Percentiles rank a stretch among this genome's conserved stretches.
phyloP scores from a whole-genome alignment of 345 rosid species.

The Firmiana major region DNA sequence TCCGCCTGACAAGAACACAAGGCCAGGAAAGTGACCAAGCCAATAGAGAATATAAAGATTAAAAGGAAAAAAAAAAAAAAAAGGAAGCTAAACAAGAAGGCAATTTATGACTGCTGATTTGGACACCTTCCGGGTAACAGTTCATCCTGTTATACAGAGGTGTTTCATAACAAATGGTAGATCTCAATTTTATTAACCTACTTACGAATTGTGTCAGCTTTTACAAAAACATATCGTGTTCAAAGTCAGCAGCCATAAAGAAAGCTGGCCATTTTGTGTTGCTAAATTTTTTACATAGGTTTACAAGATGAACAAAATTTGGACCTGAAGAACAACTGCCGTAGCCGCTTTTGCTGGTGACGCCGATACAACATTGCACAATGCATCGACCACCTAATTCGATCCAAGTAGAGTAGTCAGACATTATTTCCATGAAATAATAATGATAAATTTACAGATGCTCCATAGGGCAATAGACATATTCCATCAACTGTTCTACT shows the following conservation, averaged over 20 bases:
- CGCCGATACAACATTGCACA: conserved; percentile 90
- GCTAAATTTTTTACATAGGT: background rate
- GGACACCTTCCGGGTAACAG: conserved; percentile 6
- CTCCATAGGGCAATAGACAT: background rate
- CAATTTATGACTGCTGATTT: conserved; percentile 8
- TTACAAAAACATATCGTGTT: conserved; percentile 1
- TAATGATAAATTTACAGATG: background rate
- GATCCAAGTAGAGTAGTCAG: conserved; percentile 19
- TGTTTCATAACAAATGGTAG: background rate
- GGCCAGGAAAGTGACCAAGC: conserved; percentile 30
- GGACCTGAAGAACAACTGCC: conserved; percentile 95
- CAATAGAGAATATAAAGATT: background rate
- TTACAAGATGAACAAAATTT: conserved; percentile 33
- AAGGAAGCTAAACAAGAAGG: conserved; percentile 6
- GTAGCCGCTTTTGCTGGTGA: conserved; percentile 90
- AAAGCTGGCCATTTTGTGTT: background rate
- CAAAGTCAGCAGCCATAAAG: conserved; percentile 12
- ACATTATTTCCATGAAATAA: background rate
- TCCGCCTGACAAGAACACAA: conserved; percentile 68
- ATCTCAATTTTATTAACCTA: background rate
- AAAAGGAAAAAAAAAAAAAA: background rate
- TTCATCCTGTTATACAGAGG: background rate
- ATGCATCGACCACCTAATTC: conserved; percentile 81
- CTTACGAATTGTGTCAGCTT: conserved; percentile 10
- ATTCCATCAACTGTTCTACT: background rate